A percentile compares a stretch with the other conserved stretches of the same genome.
These are phyloP conservation scores for Cercospora brassicicola DNA, from an alignment of 2,329 filamentous ascomycete species.

Conservation along the genomic window DNA sequence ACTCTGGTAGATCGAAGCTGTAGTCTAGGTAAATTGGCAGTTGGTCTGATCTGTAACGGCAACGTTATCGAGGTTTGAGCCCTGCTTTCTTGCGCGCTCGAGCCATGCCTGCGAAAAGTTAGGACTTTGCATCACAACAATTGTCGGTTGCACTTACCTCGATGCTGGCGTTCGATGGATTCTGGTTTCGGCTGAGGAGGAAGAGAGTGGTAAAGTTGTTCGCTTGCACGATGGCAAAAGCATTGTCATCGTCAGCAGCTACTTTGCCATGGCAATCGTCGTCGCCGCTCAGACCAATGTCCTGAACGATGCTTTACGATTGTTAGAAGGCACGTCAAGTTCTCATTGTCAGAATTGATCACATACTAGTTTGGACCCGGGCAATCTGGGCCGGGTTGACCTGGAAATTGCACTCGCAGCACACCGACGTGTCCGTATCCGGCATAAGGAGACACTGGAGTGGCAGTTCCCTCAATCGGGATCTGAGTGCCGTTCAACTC, in stretches of 20 bases:
- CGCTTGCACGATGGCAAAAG: slow-evolving; percentile 29
- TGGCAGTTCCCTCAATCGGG: slow-evolving; percentile 25
- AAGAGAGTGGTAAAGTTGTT: slow-evolving; percentile 28
- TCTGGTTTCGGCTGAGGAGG: slow-evolving; percentile 26
- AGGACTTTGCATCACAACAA: background rate
- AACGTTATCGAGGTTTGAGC: slow-evolving; percentile 23
- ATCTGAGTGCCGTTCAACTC: slow-evolving; percentile 17
- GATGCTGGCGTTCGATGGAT: slow-evolving; percentile 22
- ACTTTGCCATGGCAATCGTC: slow-evolving; percentile 3
- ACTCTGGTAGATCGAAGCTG: slow-evolving; percentile 5
- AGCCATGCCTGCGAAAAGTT: slow-evolving; percentile 21
- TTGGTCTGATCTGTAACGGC: slow-evolving; percentile 22
- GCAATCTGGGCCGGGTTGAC: slow-evolving; percentile 23
- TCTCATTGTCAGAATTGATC: background rate
- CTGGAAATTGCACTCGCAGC: slow-evolving; percentile 25
- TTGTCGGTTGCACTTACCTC: slow-evolving; percentile 13
- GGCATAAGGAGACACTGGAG: slow-evolving; percentile 18
- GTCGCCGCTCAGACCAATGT: slow-evolving; percentile 11
- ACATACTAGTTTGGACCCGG: slow-evolving; percentile 27
- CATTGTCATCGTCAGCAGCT: slow-evolving; percentile 15
- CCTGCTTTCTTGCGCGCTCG: slow-evolving; percentile 19
- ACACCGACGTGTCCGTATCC: slow-evolving; percentile 26
- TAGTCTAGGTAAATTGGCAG: slow-evolving; percentile 19
- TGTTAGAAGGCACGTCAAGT: background rate
- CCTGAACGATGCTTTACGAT: slow-evolving; percentile 9